Evolutionary conservation across 2,329 filamentous ascomycete genomes (phyloP).

Genomic region (Penicillium sp.): DNA sequence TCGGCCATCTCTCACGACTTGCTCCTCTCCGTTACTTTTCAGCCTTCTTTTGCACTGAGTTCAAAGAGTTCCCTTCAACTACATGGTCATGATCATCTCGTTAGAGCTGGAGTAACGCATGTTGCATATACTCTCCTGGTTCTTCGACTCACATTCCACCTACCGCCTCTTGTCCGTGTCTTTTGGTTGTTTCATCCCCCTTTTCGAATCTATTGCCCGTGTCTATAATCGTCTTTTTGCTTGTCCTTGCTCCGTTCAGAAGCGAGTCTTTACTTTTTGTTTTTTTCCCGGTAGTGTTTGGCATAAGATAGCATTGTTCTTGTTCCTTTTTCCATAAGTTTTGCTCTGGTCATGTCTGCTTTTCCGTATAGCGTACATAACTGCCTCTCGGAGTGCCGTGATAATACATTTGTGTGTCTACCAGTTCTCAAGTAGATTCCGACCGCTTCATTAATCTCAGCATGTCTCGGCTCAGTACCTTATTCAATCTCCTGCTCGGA

Average conservation of each 20-base stretch:
- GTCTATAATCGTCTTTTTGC: constrained; percentile 31
- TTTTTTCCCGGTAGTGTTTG: constrained; percentile 24
- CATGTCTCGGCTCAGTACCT: neutral
- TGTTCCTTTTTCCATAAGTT: neutral
- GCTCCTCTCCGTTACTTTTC: constrained; percentile 2
- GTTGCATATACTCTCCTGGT: constrained; percentile 28
- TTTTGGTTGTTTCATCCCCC: constrained; percentile 21
- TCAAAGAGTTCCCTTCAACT: constrained; percentile 10
- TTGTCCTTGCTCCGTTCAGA: constrained; percentile 30
- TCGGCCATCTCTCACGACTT: constrained; percentile 7
- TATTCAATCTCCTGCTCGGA: no score
- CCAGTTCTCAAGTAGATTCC: neutral
- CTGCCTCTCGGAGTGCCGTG: constrained; percentile 5
- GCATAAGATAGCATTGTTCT: constrained; percentile 31
- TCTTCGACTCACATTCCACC: constrained; percentile 8
- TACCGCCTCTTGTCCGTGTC: constrained; percentile 14
- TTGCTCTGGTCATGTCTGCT: constrained; percentile 8
- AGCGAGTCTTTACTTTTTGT: constrained; percentile 24
- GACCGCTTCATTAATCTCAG: neutral
- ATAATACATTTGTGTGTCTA: constrained; percentile 15
- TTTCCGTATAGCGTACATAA: constrained; percentile 20
- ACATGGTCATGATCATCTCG: constrained; percentile 6
- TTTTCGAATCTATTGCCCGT: constrained; percentile 28
- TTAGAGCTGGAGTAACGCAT: constrained; percentile 16
- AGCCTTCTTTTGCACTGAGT: constrained; percentile 5